Conservation (phyloP, 2,329 filamentous ascomycete species). For the Xylaria sp. region DNA sequence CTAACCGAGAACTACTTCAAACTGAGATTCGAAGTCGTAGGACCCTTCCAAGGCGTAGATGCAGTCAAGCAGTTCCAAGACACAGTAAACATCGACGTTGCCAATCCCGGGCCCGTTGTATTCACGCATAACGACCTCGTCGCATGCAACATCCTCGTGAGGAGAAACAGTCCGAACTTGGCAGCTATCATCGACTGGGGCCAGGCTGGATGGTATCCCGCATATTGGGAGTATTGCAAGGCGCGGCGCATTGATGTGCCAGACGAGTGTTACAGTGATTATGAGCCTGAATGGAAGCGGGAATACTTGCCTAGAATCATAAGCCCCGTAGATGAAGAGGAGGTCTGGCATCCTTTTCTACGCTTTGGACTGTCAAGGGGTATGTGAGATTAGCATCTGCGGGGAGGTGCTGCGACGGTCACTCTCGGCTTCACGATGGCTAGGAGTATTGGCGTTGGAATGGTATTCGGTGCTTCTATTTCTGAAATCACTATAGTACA, state of each 20-base stretch:
- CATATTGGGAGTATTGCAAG: constrained; percentile 24
- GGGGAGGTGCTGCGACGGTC: constrained; percentile 11
- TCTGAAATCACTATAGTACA: background rate
- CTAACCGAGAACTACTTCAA: constrained; percentile 14
- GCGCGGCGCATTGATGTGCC: constrained; percentile 10
- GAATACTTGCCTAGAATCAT: constrained; percentile 22
- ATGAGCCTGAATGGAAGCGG: constrained; percentile 17
- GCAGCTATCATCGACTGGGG: constrained; percentile 20
- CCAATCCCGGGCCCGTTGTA: constrained; percentile 13
- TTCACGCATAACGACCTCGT: constrained; percentile 23
- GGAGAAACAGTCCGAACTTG: constrained; percentile 9
- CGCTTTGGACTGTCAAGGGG: constrained; percentile 10
- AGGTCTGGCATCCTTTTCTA: constrained; percentile 24
- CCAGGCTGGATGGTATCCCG: constrained; percentile 18
- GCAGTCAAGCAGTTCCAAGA: constrained; percentile 19
- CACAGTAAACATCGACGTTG: constrained; percentile 8
- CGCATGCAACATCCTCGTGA: constrained; percentile 22
- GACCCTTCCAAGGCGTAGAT: constrained; percentile 18
- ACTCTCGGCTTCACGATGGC: constrained; percentile 6
- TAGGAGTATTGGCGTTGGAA: background rate
- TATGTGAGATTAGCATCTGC: constrained; percentile 17
- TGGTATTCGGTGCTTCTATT: constrained; percentile 9
- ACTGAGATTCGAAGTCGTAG: background rate
- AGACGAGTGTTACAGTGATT: constrained; percentile 10
- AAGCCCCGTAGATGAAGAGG: constrained; percentile 14